Evolutionary conservation across 805 yeast species (phyloP), one percentile per base, ranked within the genome.

Genomic region (Saturnispora gosingensis): DNA sequence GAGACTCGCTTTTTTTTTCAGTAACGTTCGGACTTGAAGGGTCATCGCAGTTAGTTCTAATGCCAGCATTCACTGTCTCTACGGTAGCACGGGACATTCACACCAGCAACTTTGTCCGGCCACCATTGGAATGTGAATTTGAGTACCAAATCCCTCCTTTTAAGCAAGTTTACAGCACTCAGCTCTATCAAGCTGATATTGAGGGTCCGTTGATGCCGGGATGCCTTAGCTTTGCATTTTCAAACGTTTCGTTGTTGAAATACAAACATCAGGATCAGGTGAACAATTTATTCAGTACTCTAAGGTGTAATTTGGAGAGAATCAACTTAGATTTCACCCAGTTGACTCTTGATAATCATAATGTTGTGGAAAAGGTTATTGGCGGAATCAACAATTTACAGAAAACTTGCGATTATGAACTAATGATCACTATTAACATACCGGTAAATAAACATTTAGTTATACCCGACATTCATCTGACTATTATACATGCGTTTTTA

Each of bases 271-370:
- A 16, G 18, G 43, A 43, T 9, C 38, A 36, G 13, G 15, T 46
- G 2, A 34, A 46, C 13, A 16, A 46, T 15, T 28, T 34, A 9
- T 46, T 46, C 13, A 38, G 36, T n/a, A 13, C 25, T 18, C 34
- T 46, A 0, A 34, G 43, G 9, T 38, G 42, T 13, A 35, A 25
- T 8, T 32, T 28, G 11, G 36, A 46, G 24, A 46, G 49, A n/a
- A 38, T 46, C 4, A 34, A 46, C 25, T 38, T 46, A 36, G 49
- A 46, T 38, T 46, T 46, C 25, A 46, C 49, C 10, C 49, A 46
- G 22, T 13, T 46, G 27, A 36, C 43, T 1, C 16, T 20, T 5
- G 35, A 46, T 9, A 25, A 18, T 27, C 16, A 46, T 8, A 8
- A 30, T 9, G 43, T 46, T 10, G 43, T 46, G 18, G 24, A 27